Evolutionary conservation across 2,329 filamentous ascomycete genomes (phyloP), one percentile per base, ranked within the genome.

Genomic region (Epichloe coenophiala): DNA sequence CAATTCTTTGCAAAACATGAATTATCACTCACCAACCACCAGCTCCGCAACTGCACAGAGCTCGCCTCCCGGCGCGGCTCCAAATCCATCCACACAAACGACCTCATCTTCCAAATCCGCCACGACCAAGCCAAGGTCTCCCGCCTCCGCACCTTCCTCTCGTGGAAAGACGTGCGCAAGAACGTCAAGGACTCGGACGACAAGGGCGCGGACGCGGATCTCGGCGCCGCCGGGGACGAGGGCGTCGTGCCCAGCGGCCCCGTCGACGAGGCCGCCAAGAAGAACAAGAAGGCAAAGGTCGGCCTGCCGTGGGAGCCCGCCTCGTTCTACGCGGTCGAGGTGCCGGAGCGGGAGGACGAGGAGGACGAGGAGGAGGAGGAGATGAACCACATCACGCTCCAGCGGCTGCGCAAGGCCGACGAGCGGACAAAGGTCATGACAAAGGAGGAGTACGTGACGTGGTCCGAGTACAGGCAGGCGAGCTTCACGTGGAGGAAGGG

Each of bases 371-470:
- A 98, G 58, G 93, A 98, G 61, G 91, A 97, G 59, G 93, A 98
- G 68, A 95, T 97, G 83, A 98, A 97, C 63, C 86, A 86, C 63
- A 95, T 95, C 44, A 98, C 93, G 0, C 78, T 98, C 5, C 88
- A 95, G 65, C 84, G 93, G 2, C 80, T 98, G 21, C 90, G 90
- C 61, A 95, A 95, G 59, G 93, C 93, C 37, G 94, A 98, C 66
- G 93, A 97, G 70, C 86, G 94, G 56, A 98, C 94, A 40, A 95
- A 95, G 68, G 83, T 86, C 63, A 98, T 98, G 93, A 96, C 91
- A 3, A 81, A 81, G 51, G 93, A 98, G 65, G 93, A 98, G 68
- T 98, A 98, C 67, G 89, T 98, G 15, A 96, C 95, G 52, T 98
- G 91, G 87, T 95, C 88, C 43, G 93, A 98, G 70, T 98, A 94